Conservation (phyloP, 1,284 basidiomycete genomes). For the Polyporus tsugae region DNA sequence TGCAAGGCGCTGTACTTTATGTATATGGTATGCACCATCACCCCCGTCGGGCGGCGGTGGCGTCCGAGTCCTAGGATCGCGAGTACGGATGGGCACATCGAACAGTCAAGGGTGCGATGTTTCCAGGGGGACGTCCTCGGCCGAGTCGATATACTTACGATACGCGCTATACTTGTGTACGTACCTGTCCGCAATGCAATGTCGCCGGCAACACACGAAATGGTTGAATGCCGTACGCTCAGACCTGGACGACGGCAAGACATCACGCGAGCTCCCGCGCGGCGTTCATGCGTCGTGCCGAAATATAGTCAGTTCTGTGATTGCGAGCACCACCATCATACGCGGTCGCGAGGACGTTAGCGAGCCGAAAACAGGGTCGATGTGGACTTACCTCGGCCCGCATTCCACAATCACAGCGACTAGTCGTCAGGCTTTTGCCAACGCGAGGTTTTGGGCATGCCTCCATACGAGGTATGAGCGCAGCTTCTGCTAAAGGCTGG, state of each 20-base stretch:
- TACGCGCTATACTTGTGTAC: not conserved
- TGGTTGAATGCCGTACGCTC: not conserved
- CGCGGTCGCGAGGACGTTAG: not conserved
- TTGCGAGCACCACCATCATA: not conserved
- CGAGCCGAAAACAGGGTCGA: not conserved
- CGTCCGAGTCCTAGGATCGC: not conserved
- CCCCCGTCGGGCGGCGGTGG: not conserved
- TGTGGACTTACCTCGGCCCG: not conserved
- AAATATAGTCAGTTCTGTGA: not conserved
- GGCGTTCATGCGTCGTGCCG: not conserved
- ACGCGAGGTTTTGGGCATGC: not conserved
- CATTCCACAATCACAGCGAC: not conserved
- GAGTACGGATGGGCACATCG: not conserved
- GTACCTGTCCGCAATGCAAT: not conserved
- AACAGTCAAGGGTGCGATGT: not conserved
- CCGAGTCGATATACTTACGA: not conserved
- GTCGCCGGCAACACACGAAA: constrained; percentile 5
- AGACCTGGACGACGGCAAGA: not conserved
- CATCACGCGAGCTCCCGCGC: not conserved
- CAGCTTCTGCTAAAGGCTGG: not conserved
- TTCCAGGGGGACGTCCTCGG: not conserved
- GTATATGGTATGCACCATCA: not conserved
- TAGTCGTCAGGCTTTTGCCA: not conserved
- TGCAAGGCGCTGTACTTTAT: not conserved
- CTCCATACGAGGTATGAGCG: not conserved